Evolutionary conservation across 345 rosid genomes (phyloP).

Genomic region (Cardiospermum halicacabum): DNA sequence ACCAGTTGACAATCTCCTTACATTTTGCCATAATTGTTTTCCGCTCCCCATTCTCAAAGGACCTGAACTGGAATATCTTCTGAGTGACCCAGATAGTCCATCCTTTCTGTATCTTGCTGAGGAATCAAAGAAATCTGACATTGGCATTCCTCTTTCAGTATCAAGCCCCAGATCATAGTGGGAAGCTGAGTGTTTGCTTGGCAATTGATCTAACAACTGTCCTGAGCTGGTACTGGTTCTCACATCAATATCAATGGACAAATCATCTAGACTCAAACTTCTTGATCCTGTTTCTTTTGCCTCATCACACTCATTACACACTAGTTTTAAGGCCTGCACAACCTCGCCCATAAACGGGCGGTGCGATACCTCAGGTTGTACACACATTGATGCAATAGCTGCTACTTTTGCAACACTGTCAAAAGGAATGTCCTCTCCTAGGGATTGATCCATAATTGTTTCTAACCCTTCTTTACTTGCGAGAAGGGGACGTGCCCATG

Average conservation of each 20-base stretch:
- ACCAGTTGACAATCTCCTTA: constrained; percentile 55
- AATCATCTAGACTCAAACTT: constrained; percentile 43
- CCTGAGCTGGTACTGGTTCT: constrained; percentile 43
- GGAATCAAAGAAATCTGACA: constrained; percentile 42
- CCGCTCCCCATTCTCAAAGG: constrained; percentile 52
- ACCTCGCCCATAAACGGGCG: constrained; percentile 99
- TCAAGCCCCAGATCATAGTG: constrained; percentile 56
- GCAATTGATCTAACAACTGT: constrained; percentile 33
- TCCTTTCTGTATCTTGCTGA: constrained; percentile 38
- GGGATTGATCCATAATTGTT: constrained; percentile 57
- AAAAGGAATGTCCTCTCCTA: constrained; percentile 58
- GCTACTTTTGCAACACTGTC: constrained; percentile 86
- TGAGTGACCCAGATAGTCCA: constrained; percentile 37
- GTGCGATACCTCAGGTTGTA: constrained; percentile 91
- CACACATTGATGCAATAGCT: constrained; percentile 96
- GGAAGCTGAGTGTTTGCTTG: constrained; percentile 23
- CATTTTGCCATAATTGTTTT: constrained; percentile 52
- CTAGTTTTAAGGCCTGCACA: constrained; percentile 91
- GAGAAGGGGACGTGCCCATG: constrained; percentile 86
- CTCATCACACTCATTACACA: constrained; percentile 82
- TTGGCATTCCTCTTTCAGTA: constrained; percentile 55
- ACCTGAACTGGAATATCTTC: constrained; percentile 73
- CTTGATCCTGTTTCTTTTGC: constrained; percentile 57
- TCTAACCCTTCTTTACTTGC: constrained; percentile 73
- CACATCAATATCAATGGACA: constrained; percentile 42